Percentiles rank a stretch among this genome's conserved stretches.
Evolutionary conservation across 208 protist genomes (phyloP).

Genomic region (Trypanosomatidae sp.): DNA sequence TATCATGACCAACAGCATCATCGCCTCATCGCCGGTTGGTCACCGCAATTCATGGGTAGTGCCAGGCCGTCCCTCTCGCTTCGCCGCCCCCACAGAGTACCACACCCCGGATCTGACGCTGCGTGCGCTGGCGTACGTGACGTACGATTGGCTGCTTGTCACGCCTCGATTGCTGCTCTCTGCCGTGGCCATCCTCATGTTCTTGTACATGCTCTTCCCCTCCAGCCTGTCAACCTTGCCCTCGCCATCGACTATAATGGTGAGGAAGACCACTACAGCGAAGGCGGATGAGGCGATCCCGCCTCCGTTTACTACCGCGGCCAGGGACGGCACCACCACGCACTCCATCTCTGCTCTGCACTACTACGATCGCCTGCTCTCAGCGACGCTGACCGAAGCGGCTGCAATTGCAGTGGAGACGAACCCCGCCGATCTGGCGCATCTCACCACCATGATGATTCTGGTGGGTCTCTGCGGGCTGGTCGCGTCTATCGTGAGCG

Average conservation of each 20-base stretch:
- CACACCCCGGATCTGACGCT: constrained; percentile 27
- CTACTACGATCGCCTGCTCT: neutral
- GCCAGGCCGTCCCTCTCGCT: constrained; percentile 20
- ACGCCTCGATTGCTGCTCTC: constrained; percentile 29
- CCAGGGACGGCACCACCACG: neutral
- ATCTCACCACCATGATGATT: constrained; percentile 4
- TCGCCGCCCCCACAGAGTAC: constrained; percentile 14
- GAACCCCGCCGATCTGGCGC: neutral
- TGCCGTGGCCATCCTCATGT: constrained; percentile 29
- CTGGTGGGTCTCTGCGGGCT: constrained; percentile 20
- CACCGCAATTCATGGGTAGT: constrained; percentile 17
- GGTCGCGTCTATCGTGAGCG: constrained; percentile 15
- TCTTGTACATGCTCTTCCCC: constrained; percentile 36
- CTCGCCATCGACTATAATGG: neutral
- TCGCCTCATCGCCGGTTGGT: neutral
- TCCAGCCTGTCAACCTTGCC: neutral
- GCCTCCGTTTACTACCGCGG: neutral
- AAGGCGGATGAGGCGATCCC: neutral
- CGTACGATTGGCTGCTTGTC: constrained; percentile 23
- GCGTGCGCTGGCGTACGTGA: constrained; percentile 29
- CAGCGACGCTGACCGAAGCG: neutral
- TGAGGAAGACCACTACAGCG: neutral
- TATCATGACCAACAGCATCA: neutral
- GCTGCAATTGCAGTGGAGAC: neutral
- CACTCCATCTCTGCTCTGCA: constrained; percentile 13